Evolutionary conservation across 495 filamentous ascomycete species (phyloP).

Genomic region (Terfezia boudieri): DNA sequence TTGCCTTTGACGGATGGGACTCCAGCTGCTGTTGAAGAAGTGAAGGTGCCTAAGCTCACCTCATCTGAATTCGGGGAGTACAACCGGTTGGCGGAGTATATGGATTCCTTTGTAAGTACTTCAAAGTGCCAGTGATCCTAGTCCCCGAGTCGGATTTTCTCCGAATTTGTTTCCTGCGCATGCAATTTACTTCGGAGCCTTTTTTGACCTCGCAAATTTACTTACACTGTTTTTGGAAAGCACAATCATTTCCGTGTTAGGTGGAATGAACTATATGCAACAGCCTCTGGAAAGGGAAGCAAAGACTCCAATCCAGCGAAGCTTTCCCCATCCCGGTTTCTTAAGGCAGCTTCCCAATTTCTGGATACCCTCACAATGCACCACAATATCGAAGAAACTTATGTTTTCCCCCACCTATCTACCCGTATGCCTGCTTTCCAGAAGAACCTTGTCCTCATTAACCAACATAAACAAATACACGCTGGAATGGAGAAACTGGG

Average conservation of each 20-base stretch:
- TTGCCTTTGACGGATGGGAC: no score
- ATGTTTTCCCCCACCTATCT: slow-evolving; percentile 61
- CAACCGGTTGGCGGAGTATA: slow-evolving; percentile 52
- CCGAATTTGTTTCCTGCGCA: no score
- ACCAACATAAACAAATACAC: slow-evolving; percentile 69
- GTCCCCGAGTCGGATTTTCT: no score
- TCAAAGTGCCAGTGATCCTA: no score
- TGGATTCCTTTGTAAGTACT: slow-evolving; percentile 46
- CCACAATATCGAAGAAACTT: slow-evolving; percentile 64
- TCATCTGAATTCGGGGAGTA: slow-evolving; percentile 37
- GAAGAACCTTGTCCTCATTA: slow-evolving; percentile 39
- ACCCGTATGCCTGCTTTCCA: slow-evolving; percentile 62
- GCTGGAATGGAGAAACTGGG: slow-evolving; percentile 53
- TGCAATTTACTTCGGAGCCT: no score
- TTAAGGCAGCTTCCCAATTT: slow-evolving; percentile 26
- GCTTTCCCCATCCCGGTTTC: background rate
- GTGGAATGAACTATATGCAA: background rate
- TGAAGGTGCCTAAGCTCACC: slow-evolving; percentile 19
- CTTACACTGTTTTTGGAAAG: slow-evolving; percentile 18
- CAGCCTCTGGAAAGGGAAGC: background rate
- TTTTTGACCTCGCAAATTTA: no score
- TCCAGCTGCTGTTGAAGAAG: no score
- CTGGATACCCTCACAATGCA: slow-evolving; percentile 46
- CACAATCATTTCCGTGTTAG: slow-evolving; percentile 49
- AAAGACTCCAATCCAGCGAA: background rate